phyloP scores from a whole-genome alignment of 2,329 filamentous ascomycete genomes.

The Colletotrichum lupini region DNA sequence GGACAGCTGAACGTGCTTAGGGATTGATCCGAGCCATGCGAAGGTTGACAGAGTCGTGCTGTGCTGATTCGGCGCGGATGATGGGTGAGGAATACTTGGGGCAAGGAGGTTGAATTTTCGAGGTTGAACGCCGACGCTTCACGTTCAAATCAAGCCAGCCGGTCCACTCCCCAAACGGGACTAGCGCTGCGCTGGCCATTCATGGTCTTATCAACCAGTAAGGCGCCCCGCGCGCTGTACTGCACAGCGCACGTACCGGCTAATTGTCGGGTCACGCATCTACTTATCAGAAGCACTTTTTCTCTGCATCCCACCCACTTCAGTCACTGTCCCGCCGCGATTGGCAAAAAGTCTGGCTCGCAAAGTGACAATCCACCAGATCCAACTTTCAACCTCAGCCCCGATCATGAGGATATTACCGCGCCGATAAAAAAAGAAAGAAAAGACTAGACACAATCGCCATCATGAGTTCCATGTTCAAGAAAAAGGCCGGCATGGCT shows the following conservation, averaged over 20 bases:
- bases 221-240: conserved; percentile 24
- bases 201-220: conserved; percentile 45
- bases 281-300: conserved; percentile 12
- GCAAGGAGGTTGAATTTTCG: conserved; percentile 43
- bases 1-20: conserved; percentile 8
- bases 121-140: conserved; percentile 49
- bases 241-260: conserved; percentile 19
- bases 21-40: conserved; percentile 25
- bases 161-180: conserved; percentile 46
- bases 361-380: conserved; percentile 2
- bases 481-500: conserved; percentile 70
- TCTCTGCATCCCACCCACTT: conserved; percentile 19
- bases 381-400: not conserved
- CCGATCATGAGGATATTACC: conserved; percentile 12
- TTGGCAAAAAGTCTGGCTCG: conserved; percentile 19
- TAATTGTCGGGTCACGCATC: conserved; percentile 24
- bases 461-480: conserved; percentile 75
- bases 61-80: conserved; percentile 19
- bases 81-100: conserved; percentile 25
- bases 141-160: conserved; percentile 49
- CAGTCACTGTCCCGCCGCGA: conserved; percentile 3
- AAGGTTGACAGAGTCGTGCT: conserved; percentile 25
- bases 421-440: conserved; percentile 5
- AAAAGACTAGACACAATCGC: conserved; percentile 2
- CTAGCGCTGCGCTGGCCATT: conserved; percentile 47